Evolutionary conservation across 2,329 filamentous ascomycete genomes (phyloP), one percentile per base, ranked within the genome.

Genomic region (Aspergillus sp.): DNA sequence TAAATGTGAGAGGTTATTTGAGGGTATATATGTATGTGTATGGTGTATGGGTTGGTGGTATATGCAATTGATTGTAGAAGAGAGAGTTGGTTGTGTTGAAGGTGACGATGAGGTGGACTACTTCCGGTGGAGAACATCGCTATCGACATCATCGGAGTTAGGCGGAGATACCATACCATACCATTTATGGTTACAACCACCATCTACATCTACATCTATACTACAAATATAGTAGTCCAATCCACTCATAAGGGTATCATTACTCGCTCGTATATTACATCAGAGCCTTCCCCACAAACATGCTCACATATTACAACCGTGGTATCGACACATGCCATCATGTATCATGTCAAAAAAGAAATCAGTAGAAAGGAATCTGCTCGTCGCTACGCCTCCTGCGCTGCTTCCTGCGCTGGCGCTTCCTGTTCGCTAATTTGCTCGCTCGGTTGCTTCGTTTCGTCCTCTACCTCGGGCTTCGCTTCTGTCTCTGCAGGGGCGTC

Each of bases 221-320:
- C n/a, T 17, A 30, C 27, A 11, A 2, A 30, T 3, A 13, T 15
- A 11, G 13, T 27, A 30, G 10, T 10, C 10, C 3, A 32, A 30
- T 19, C 23, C 27, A 42, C 27, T 27, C 38, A 47, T 47, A 30
- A 55, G 66, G 66, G 66, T 68, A 68, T 68, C 66, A 68, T 67
- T 66, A 59, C 58, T 60, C 44, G 51, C 58, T 54, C 62, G 58
- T 68, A 66, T 61, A 64, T 66, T 68, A 68, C 66, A 62, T 62
- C 62, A 60, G 39, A 44, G 19, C 49, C 59, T 25, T 32, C 21
- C 52, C 25, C 56, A 58, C 38, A 21, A 49, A 44, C 30, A 51
- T 47, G 21, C 41, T 63, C 49, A 57, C 60, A 63, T 61, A 62
- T 64, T 65, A 63, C 62, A 65, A 59, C 59, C 58, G 57, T 65